phyloP scores from a whole-genome alignment of 2,329 filamentous ascomycete genomes.

The Calonectria naviculata region DNA sequence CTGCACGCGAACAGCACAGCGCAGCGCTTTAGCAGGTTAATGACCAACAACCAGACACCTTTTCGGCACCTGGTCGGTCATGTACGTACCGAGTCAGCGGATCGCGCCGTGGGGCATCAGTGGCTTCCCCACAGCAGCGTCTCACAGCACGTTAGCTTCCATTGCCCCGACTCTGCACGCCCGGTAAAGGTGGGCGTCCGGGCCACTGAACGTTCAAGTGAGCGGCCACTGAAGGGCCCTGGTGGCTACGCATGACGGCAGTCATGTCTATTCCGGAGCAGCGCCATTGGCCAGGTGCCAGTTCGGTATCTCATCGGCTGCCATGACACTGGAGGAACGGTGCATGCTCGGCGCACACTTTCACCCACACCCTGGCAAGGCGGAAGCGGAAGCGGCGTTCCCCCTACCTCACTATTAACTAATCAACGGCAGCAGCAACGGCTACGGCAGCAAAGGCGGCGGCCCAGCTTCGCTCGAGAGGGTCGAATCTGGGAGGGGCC shows the following conservation, averaged over 20 bases:
- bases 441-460: conserved; percentile 1
- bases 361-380: background rate
- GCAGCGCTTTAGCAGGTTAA: background rate
- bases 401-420: background rate
- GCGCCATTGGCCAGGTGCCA: conserved; percentile 17
- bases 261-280: conserved; percentile 12
- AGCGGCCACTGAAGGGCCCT: background rate
- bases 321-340: background rate
- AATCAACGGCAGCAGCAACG: conserved; percentile 6
- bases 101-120: conserved; percentile 9
- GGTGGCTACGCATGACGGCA: background rate
- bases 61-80: background rate
- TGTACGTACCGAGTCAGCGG: conserved; percentile 17
- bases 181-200: conserved; percentile 1
- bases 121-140: conserved; percentile 22
- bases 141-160: conserved; percentile 31
- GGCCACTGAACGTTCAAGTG: background rate
- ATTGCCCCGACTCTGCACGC: conserved; percentile 36
- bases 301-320: conserved; percentile 24
- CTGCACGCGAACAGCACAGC: background rate
- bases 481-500: conserved; percentile 9
- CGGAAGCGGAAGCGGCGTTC: conserved; percentile 12
- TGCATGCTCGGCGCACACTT: background rate
- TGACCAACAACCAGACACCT: background rate
- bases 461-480: conserved; percentile 7